Evolutionary conservation across 768 basidiomycete genomes (phyloP), one percentile per base, ranked within the genome.

Genomic region (Boletus huronensis): DNA sequence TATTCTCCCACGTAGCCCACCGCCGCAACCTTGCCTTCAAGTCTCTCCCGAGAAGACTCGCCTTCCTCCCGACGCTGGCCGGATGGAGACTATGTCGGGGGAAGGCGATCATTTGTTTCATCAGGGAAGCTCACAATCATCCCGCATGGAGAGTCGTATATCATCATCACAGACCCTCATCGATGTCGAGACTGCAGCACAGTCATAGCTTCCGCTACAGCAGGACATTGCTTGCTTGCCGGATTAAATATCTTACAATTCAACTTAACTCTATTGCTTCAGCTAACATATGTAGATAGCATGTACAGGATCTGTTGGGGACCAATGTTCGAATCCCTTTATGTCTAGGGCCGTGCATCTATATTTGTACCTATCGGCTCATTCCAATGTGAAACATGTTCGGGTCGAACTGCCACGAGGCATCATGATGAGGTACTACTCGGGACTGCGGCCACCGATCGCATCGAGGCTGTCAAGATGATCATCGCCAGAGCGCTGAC

Each of bases 401-500:
- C 38, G n/a, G 11, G 10, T 19, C 28, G 26, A n/a, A n/a, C n/a
- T n/a, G n/a, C n/a, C n/a, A 28, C 23, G 23, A 28, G 13, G 13
- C 31, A 60, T 64, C 53, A 57, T 40, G 43, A 41, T 44, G 16
- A 48, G 21, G 38, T 26, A 40, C 45, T 26, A 40, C 45, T 57
- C 19, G 59, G 50, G 16, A 52, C 38, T 21, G 34, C 9, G 43
- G 76, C 71, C 50, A 83, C 70, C 13, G 74, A 68, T 62, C 72
- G 77, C 88, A 92, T 91, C 44, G 71, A 71, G 19, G 66, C 58
- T 3, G 82, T 79, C 49, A 93, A 72, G 21, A 72, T 70, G 16
- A 81, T 65, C 88, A 90, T 93, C 0, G 84, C 81, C 23, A 80
- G 57, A 0, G 84, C 87, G 39, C 85, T 80, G 13, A 78, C 68